phyloP scores from a whole-genome alignment of 805 yeast genomes.

The Candida vaughaniae region DNA sequence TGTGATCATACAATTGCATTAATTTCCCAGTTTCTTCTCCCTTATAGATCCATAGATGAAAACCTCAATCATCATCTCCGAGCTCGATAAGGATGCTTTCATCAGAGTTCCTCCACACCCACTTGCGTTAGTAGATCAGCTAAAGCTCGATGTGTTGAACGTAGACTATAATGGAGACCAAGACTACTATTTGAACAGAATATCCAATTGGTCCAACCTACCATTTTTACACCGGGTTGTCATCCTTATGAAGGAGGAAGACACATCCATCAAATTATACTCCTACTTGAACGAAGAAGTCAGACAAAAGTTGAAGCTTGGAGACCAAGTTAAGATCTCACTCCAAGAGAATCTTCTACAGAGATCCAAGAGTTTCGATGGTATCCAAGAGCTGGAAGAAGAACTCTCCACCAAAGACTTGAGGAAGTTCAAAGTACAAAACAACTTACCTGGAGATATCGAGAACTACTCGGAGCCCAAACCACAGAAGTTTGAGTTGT shows the following conservation, averaged over 20 bases:
- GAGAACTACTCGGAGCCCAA: slow-evolving; percentile 31
- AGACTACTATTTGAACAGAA: slow-evolving; percentile 24
- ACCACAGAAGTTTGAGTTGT: slow-evolving; percentile 32
- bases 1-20: no score
- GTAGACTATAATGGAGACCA: slow-evolving; percentile 18
- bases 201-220: slow-evolving; percentile 37
- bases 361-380: slow-evolving; percentile 28
- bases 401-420: slow-evolving; percentile 20
- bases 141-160: slow-evolving; percentile 32
- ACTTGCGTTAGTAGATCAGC: slow-evolving; percentile 33
- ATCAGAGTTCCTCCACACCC: slow-evolving; percentile 3
- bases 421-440: slow-evolving; percentile 23
- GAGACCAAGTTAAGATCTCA: slow-evolving; percentile 23
- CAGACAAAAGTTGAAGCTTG: slow-evolving; percentile 7
- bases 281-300: slow-evolving; percentile 16
- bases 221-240: slow-evolving; percentile 39
- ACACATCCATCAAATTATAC: slow-evolving; percentile 25
- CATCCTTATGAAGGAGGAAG: slow-evolving; percentile 33
- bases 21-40: no score
- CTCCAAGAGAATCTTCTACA: slow-evolving; percentile 39
- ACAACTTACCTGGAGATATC: slow-evolving; percentile 5
- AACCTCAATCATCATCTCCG: slow-evolving; percentile 37
- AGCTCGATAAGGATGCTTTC: slow-evolving; percentile 32
- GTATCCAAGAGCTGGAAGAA: slow-evolving; percentile 16
- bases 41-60: no score